A percentile compares a stretch with the other conserved stretches of the same genome.
Conservation (phyloP, 352 stramenopile species). For the Phytopythium ostracodes region DNA sequence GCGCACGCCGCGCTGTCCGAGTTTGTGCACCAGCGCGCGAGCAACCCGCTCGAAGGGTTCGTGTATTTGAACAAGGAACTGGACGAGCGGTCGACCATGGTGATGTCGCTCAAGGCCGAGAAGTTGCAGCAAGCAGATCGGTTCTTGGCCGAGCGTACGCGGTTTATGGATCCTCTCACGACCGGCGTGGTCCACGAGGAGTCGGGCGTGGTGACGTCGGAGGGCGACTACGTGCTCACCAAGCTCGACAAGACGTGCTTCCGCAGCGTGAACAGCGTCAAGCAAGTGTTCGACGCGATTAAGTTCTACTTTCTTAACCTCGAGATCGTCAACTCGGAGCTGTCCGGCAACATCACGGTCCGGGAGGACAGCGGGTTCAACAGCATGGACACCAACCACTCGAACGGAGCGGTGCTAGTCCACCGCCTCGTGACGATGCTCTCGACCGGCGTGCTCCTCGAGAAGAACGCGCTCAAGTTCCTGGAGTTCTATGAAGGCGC, state of each 20-base stretch:
- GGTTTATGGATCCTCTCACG: constrained; percentile 19
- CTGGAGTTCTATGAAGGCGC: constrained; percentile 15
- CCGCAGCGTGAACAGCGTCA: constrained; percentile 21
- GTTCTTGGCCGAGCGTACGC: constrained; percentile 26
- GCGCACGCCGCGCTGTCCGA: constrained; percentile 21
- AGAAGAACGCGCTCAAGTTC: constrained; percentile 38
- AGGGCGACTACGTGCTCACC: constrained; percentile 26
- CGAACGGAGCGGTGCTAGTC: constrained; percentile 17
- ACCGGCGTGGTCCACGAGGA: constrained; percentile 22
- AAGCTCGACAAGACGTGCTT: constrained; percentile 49
- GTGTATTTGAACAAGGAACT: constrained; percentile 21
- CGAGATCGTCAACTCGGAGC: constrained; percentile 56
- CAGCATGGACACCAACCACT: constrained; percentile 14
- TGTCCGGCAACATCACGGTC: constrained; percentile 41
- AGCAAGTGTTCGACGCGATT: constrained; percentile 48
- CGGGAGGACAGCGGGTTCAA: constrained; percentile 32
- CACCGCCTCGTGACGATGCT: constrained; percentile 27
- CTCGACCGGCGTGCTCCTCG: constrained; percentile 16
- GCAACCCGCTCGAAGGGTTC: constrained; percentile 21
- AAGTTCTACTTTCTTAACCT: constrained; percentile 50
- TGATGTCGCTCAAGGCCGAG: constrained; percentile 26
- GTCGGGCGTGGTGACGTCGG: constrained; percentile 27
- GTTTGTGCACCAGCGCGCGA: constrained; percentile 21
- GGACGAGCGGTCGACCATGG: constrained; percentile 14
- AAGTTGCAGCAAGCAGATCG: constrained; percentile 24